Percentiles rank a stretch among this genome's conserved stretches.
Conservation (phyloP, 495 filamentous ascomycete species). For the Letharia lupina region DNA sequence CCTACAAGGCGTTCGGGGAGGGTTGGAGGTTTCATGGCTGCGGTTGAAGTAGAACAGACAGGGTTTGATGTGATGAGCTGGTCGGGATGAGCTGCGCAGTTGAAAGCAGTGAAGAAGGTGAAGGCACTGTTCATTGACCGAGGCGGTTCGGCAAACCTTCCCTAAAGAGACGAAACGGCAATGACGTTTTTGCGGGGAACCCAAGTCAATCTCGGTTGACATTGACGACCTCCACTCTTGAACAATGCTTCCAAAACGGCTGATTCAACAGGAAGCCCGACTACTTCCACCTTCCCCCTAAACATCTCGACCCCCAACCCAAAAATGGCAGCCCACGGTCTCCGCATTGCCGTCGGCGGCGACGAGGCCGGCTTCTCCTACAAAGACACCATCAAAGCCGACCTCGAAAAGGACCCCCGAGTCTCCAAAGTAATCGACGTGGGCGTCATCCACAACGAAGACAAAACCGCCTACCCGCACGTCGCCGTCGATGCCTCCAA, state of each 20-base stretch:
- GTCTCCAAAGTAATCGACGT: conserved; percentile 63
- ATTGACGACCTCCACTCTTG: background rate
- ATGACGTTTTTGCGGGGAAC: background rate
- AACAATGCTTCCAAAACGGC: background rate
- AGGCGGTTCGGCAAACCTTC: background rate
- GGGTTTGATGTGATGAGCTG: background rate
- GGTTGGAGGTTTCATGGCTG: conserved; percentile 21
- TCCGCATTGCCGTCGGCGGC: conserved; percentile 54
- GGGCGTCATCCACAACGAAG: conserved; percentile 52
- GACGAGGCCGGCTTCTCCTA: conserved; percentile 73
- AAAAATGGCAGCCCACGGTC: conserved; percentile 20
- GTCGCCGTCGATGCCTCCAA: conserved; percentile 62
- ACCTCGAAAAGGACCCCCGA: conserved; percentile 57
- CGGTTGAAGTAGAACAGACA: background rate
- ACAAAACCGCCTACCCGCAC: conserved; percentile 81
- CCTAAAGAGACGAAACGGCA: background rate
- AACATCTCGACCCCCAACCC: background rate
- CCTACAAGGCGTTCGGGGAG: conserved; percentile 62
- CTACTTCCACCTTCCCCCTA: background rate
- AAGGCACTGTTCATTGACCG: background rate
- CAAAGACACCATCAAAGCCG: conserved; percentile 68
- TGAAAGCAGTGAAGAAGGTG: background rate
- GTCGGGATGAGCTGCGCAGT: background rate
- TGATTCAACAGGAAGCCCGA: background rate
- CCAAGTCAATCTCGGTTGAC: background rate